Evolutionary conservation across 495 filamentous ascomycete genomes (phyloP).

Genomic region (Peziza echinospora): DNA sequence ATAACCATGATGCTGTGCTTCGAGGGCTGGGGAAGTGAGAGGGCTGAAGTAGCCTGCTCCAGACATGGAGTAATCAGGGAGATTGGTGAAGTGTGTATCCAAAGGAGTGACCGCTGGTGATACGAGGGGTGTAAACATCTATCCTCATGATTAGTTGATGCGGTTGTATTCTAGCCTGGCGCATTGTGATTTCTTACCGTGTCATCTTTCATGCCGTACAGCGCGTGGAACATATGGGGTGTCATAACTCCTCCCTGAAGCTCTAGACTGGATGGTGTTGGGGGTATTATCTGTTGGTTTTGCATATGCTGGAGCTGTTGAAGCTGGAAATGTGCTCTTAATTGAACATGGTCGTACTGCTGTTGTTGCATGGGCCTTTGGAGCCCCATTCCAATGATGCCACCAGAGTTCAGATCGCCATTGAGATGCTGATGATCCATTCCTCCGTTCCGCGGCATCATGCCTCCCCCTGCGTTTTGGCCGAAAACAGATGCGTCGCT

Average conservation of each 20-base stretch:
- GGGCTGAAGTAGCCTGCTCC: conserved; percentile 78
- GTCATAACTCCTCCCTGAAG: conserved; percentile 48
- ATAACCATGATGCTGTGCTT: conserved; percentile 19
- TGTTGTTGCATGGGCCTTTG: conserved; percentile 32
- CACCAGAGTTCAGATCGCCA: conserved; percentile 3
- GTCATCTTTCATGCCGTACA: conserved; percentile 54
- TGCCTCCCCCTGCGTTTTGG: conserved; percentile 1
- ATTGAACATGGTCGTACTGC: conserved; percentile 25
- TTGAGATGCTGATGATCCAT: not conserved
- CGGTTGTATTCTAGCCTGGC: conserved; percentile 29
- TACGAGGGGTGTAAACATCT: conserved; percentile 80
- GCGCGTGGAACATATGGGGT: conserved; percentile 48
- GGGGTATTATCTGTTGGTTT: conserved; percentile 50
- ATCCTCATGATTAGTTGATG: no score
- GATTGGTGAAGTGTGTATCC: conserved; percentile 55
- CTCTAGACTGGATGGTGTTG: conserved; percentile 83
- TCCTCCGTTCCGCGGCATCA: no score
- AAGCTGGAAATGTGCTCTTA: conserved; percentile 17
- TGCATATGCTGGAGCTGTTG: conserved; percentile 29
- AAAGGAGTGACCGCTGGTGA: conserved; percentile 88
- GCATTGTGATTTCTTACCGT: conserved; percentile 35
- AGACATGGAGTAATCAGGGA: conserved; percentile 60
- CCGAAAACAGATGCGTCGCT: conserved; percentile 5
- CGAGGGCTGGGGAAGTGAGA: conserved; percentile 68
- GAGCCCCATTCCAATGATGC: conserved; percentile 27